Percentiles rank a stretch among this genome's conserved stretches.
Conservation (phyloP, 352 stramenopile species). For the Phytophthora meadii region DNA sequence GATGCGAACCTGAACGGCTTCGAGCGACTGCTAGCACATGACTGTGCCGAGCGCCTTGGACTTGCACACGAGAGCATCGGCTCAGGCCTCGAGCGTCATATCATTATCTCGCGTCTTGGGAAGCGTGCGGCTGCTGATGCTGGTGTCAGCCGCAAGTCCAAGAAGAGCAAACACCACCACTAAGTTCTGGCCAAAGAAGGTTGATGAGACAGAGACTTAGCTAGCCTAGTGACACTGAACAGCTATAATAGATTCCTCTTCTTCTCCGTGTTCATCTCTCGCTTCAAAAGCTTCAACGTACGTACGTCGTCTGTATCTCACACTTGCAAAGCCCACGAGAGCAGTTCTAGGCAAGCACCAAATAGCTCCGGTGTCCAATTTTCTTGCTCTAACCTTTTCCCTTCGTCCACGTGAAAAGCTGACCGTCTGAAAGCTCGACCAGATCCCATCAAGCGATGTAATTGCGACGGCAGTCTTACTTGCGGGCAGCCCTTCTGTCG, state of each 20-base stretch:
- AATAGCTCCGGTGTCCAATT: conserved; percentile 26
- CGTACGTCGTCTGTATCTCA: conserved; percentile 21
- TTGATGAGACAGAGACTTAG: conserved; percentile 19
- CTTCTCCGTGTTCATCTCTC: conserved; percentile 41
- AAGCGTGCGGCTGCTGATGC: conserved; percentile 30
- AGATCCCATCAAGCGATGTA: conserved; percentile 6
- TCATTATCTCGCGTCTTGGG: conserved; percentile 59
- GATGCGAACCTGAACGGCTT: conserved; percentile 84
- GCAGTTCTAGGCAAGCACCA: conserved; percentile 19
- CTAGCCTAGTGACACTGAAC: conserved; percentile 29
- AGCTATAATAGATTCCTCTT: conserved; percentile 45
- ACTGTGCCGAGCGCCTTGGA: conserved; percentile 80
- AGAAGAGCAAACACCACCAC: conserved; percentile 45
- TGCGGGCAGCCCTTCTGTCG: conserved; percentile 85
- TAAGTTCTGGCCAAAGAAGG: neutral
- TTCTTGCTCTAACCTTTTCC: conserved; percentile 34
- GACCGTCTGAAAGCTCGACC: conserved; percentile 5
- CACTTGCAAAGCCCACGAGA: conserved; percentile 25
- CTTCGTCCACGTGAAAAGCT: conserved; percentile 11
- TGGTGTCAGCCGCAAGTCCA: conserved; percentile 18
- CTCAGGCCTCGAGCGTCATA: conserved; percentile 78
- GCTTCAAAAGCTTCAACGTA: conserved; percentile 11
- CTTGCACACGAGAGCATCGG: conserved; percentile 77
- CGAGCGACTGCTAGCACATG: conserved; percentile 81
- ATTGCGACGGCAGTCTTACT: conserved; percentile 56